Evolutionary conservation across 345 rosid species (phyloP), one percentile per base, ranked within the genome.

Genomic region (Acer yangbiense): DNA sequence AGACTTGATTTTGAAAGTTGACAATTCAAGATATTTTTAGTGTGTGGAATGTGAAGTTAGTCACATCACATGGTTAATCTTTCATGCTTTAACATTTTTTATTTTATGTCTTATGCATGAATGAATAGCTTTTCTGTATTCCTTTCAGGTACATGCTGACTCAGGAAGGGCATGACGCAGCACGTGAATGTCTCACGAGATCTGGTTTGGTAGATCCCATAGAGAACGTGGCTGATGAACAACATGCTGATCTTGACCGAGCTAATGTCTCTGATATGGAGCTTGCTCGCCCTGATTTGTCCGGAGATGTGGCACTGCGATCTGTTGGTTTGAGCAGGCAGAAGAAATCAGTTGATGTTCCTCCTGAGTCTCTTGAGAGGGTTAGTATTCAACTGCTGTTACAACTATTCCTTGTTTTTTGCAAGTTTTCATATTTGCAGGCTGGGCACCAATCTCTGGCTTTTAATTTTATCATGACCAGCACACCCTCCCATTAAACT

Each of bases 71-170:
- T 11, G 21, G 10, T 68, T 44, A 23, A 32, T 57, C 18, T 44
- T 73, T 4, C 25, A 39, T 65, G 27, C 69, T 77, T 65, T 20
- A 43, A 29, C 41, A 57, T 48, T 23, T 48, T 43, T 70, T 35
- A 62, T 52, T 50, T 32, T 25, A 72, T 48, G 8, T 50, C 48
- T 29, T 21, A 3, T 25, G 44, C 18, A 46, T 72, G 20, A 54
- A 67, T 29, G 69, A 70, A 60, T 63, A 29, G 27, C 70, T 63
- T 35, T 35, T 3, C 41, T 48, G 71, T 21, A 11, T 68, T 68
- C 32, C 74, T 83, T 18, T 9, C 82, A 95, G 98, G 88, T 95
- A 91, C 83, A 95, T 87, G 98, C 89, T 95, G 84, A 92, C 97
- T 67, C 87, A 62, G 75, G 93, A 88, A 86, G 99, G 99, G 73